Evolutionary conservation across 2,329 filamentous ascomycete genomes (phyloP).

Genomic region (Teratosphaeria zuluensis): DNA sequence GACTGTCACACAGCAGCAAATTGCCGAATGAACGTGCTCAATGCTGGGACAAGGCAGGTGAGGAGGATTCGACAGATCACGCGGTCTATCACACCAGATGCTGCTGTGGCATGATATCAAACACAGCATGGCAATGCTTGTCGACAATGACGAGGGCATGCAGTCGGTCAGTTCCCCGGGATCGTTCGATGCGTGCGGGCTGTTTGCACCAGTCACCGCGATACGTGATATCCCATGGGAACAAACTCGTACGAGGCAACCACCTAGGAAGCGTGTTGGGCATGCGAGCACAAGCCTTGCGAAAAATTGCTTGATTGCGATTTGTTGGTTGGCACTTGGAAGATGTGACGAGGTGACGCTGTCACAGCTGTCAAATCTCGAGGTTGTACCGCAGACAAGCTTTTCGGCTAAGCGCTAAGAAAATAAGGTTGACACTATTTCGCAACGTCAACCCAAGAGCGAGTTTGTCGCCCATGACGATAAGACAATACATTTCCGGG

Average conservation of each 20-base stretch:
- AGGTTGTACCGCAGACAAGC: not conserved
- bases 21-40: not conserved
- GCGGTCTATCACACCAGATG: not conserved
- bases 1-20: not conserved
- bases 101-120: not conserved
- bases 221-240: not conserved
- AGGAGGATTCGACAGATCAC: not conserved
- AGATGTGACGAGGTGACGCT: not conserved
- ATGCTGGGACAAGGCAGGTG: not conserved
- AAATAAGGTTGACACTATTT: not conserved
- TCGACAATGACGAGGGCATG: not conserved
- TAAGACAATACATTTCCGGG: not conserved
- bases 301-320: not conserved
- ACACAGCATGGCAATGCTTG: not conserved
- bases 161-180: not conserved
- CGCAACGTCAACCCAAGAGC: not conserved
- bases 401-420: not conserved
- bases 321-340: not conserved
- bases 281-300: not conserved
- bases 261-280: not conserved
- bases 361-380: not conserved
- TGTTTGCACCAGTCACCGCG: not conserved
- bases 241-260: not conserved
- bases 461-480: not conserved
- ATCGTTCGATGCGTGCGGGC: not conserved